Evolutionary conservation across 2,329 filamentous ascomycete species (phyloP).

Genomic region (Aspergillus bombycis): DNA sequence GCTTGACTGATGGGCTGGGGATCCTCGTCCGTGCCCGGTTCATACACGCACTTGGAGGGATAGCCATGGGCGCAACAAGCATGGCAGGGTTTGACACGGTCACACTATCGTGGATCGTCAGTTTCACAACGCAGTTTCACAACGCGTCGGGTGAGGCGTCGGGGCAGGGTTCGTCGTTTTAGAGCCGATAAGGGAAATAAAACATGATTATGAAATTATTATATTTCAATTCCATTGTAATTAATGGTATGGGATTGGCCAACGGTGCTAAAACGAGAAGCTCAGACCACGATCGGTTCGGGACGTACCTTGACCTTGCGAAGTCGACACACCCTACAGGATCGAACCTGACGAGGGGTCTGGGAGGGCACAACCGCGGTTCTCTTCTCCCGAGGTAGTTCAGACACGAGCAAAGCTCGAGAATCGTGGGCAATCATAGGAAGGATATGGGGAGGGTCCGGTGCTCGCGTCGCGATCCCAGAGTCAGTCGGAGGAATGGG

Average conservation of each 20-base stretch:
- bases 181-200: not conserved
- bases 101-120: slow-evolving; percentile 32
- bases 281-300: slow-evolving; percentile 13
- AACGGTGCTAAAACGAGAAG: not conserved
- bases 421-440: slow-evolving; percentile 28
- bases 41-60: slow-evolving; percentile 42
- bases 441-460: slow-evolving; percentile 14
- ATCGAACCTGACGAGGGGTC: slow-evolving; percentile 38
- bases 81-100: slow-evolving; percentile 43
- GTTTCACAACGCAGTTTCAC: slow-evolving; percentile 8
- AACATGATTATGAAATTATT: not conserved
- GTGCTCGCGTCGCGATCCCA: slow-evolving; percentile 5
- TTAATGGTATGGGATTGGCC: not conserved
- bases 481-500: not conserved
- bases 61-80: slow-evolving; percentile 45
- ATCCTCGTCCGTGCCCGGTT: slow-evolving; percentile 36
- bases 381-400: slow-evolving; percentile 26
- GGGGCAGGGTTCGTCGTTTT: not conserved
- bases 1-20: slow-evolving; percentile 39
- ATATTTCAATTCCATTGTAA: not conserved
- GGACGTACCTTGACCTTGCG: slow-evolving; percentile 44
- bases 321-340: slow-evolving; percentile 42
- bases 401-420: slow-evolving; percentile 21
- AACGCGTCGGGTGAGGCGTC: no score
- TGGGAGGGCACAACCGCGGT: slow-evolving; percentile 12